phyloP scores from a whole-genome alignment of 1,284 basidiomycete species.

The Ustilago trichophora region DNA sequence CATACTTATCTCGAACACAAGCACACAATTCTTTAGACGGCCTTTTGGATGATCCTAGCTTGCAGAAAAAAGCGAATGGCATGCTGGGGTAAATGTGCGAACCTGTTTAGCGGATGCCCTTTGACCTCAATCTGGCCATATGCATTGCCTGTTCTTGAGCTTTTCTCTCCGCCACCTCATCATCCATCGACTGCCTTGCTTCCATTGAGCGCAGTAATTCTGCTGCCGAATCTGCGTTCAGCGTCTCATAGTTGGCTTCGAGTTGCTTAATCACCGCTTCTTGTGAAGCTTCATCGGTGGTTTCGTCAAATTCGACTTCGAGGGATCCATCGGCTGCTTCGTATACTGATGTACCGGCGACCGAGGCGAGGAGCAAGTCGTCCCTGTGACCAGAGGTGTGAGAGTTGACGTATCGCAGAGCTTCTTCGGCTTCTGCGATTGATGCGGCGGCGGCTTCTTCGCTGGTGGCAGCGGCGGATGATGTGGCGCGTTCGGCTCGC shows the following conservation, averaged over 20 bases:
- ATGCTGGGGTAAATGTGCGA: too few species aligned
- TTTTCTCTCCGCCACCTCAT: too few species aligned
- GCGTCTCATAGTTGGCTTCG: constrained; percentile 8
- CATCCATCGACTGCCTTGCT: too few species aligned
- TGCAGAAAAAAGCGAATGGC: too few species aligned
- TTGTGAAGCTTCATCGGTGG: constrained; percentile 14
- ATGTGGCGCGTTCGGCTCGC: constrained; percentile 5
- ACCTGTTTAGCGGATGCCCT: constrained; percentile 32
- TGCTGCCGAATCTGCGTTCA: too few species aligned
- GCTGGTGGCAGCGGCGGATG: not conserved
- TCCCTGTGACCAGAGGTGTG: not conserved
- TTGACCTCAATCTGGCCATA: constrained; percentile 25
- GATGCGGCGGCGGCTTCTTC: not conserved
- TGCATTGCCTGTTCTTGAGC: constrained; percentile 6
- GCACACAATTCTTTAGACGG: too few species aligned
- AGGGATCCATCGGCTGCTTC: constrained; percentile 13
- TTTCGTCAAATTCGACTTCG: constrained; percentile 19
- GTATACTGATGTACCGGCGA: constrained; percentile 29
- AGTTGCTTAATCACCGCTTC: constrained; percentile 17
- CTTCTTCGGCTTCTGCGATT: not conserved
- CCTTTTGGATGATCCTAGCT: too few species aligned
- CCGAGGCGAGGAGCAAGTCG: constrained; percentile 10
- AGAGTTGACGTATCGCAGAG: not conserved
- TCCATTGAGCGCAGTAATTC: too few species aligned
- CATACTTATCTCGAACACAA: too few species aligned